phyloP scores from a whole-genome alignment of 352 stramenopile species.

The Phytophthora macrochlamydospora region DNA sequence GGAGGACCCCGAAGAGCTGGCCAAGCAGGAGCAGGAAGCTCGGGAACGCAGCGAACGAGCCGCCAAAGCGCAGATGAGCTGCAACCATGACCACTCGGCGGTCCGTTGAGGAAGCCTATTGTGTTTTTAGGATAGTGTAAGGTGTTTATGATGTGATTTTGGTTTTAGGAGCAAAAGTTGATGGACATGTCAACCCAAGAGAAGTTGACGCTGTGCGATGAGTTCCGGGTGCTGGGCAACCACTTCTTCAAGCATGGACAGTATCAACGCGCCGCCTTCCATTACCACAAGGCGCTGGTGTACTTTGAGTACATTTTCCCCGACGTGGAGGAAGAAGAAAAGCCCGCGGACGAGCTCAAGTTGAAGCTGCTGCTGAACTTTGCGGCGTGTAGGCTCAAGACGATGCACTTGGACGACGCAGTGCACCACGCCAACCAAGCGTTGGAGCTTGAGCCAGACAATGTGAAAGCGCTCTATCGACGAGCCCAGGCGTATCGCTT shows the following conservation, averaged over 20 bases:
- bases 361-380: slow-evolving; percentile 79
- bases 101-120: slow-evolving; percentile 6
- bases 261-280: slow-evolving; percentile 78
- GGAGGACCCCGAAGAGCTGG: slow-evolving; percentile 83
- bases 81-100: slow-evolving; percentile 88
- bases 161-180: slow-evolving; percentile 72
- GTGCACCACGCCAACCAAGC: slow-evolving; percentile 67
- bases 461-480: slow-evolving; percentile 74
- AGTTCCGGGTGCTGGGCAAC: slow-evolving; percentile 74
- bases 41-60: slow-evolving; percentile 67
- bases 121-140: no score
- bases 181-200: slow-evolving; percentile 83
- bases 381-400: slow-evolving; percentile 74
- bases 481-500: slow-evolving; percentile 67
- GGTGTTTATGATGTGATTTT: slow-evolving; percentile 6
- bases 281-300: slow-evolving; percentile 84
- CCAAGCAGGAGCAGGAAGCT: slow-evolving; percentile 61
- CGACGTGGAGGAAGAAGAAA: slow-evolving; percentile 63
- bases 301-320: slow-evolving; percentile 90
- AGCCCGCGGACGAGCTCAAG: slow-evolving; percentile 52
- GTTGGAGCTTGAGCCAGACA: slow-evolving; percentile 55
- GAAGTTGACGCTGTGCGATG: slow-evolving; percentile 70
- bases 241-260: slow-evolving; percentile 81
- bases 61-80: slow-evolving; percentile 51
- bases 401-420: slow-evolving; percentile 71